These are phyloP conservation scores for Gossypium australe DNA, from an alignment of 345 rosid species.

Conservation along the genomic window DNA sequence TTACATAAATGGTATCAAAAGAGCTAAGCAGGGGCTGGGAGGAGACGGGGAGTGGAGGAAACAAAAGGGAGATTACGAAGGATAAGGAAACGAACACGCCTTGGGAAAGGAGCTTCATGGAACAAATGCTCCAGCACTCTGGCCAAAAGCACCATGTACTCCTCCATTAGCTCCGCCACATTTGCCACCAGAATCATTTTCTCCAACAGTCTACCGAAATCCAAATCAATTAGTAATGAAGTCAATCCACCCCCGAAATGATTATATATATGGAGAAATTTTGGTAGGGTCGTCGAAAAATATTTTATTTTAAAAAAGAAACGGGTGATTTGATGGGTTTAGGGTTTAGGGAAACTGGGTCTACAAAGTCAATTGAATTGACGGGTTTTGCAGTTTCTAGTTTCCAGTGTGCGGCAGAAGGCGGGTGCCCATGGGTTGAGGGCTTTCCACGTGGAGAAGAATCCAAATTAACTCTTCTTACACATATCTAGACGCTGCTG, in stretches of 20 bases:
- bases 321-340: neutral
- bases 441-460: neutral
- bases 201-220: neutral
- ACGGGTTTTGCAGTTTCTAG: neutral
- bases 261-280: neutral
- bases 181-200: conserved; percentile 61
- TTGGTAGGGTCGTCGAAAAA: neutral
- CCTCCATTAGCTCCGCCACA: conserved; percentile 70
- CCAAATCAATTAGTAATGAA: neutral
- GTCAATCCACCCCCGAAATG: neutral
- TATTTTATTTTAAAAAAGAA: neutral
- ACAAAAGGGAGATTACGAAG: conserved; percentile 60
- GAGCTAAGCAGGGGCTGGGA: conserved; percentile 16
- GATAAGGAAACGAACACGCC: conserved; percentile 72
- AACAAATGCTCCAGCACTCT: conserved; percentile 62
- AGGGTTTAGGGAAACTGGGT: neutral
- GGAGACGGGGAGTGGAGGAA: conserved; percentile 22
- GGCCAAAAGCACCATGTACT: conserved; percentile 74
- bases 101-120: conserved; percentile 63
- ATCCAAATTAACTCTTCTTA: neutral
- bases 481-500: neutral
- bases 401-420: conserved; percentile 5
- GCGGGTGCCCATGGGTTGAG: neutral
- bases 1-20: neutral
- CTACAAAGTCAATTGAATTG: neutral